These are phyloP conservation scores for Jasminum sambac DNA, from an alignment of 257 asterid species.

Conservation along the genomic window DNA sequence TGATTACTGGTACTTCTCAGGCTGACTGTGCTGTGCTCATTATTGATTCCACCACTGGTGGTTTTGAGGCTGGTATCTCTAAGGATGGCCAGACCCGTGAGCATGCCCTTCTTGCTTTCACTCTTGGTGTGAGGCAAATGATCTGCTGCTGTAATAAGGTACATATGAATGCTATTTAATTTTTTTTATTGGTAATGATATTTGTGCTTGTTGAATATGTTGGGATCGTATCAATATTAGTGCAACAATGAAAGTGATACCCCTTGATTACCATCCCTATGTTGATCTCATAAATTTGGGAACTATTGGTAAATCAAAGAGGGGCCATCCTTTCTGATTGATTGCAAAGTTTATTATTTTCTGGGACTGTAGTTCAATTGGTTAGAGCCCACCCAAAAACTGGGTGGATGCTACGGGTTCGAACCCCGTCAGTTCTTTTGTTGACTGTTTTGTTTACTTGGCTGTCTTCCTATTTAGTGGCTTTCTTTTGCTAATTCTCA, in stretches of 20 bases:
- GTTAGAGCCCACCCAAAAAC: constrained; percentile 30
- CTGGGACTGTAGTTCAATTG: constrained; percentile 37
- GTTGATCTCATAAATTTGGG: constrained; percentile 6
- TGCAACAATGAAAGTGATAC: constrained; percentile 21
- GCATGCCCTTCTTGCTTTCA: constrained; percentile 79
- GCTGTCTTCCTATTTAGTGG: not conserved
- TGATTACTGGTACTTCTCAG: constrained; percentile 83
- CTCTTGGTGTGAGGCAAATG: constrained; percentile 83
- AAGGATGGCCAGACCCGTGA: constrained; percentile 93
- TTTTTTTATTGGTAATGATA: not conserved
- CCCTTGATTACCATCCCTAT: constrained; percentile 23
- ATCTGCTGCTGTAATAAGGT: constrained; percentile 81
- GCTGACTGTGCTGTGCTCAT: constrained; percentile 87
- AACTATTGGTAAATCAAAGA: constrained; percentile 16
- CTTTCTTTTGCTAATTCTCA: no score
- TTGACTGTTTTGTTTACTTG: not conserved
- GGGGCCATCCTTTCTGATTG: constrained; percentile 23
- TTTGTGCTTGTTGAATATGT: not conserved
- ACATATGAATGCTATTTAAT: not conserved
- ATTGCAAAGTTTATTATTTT: not conserved
- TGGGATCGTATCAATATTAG: not conserved
- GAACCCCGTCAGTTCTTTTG: constrained; percentile 30
- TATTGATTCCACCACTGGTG: constrained; percentile 84
- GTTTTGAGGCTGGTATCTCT: constrained; percentile 84
- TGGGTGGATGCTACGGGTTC: constrained; percentile 38